Percentiles rank a stretch among this genome's conserved stretches.
Evolutionary conservation across 352 stramenopile genomes (phyloP).

Genomic region (Pythium coloratum): DNA sequence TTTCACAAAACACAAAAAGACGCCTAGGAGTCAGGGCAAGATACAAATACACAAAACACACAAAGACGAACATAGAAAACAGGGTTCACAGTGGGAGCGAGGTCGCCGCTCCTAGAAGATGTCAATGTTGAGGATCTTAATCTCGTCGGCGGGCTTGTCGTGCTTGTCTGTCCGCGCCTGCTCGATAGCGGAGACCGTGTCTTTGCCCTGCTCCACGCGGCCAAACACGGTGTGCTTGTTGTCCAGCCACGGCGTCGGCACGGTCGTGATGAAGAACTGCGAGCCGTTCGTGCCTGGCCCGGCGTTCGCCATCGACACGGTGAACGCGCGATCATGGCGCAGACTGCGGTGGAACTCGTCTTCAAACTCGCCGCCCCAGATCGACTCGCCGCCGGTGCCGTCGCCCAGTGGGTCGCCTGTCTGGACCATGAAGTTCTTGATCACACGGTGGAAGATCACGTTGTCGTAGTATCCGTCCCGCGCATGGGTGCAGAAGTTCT

Average conservation of each 20-base stretch:
- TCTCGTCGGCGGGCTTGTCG: slow-evolving; percentile 75
- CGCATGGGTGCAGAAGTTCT: slow-evolving; percentile 98
- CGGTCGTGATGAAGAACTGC: slow-evolving; percentile 99
- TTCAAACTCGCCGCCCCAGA: slow-evolving; percentile 99
- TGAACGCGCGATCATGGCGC: slow-evolving; percentile 96
- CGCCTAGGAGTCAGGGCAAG: too few species aligned
- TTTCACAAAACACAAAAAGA: not conserved
- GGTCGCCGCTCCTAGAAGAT: slow-evolving; percentile 49
- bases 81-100: not conserved
- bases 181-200: slow-evolving; percentile 97
- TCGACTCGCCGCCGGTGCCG: slow-evolving; percentile 97
- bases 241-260: slow-evolving; percentile 97
- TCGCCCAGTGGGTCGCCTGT: slow-evolving; percentile 95
- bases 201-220: slow-evolving; percentile 91
- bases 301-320: slow-evolving; percentile 98
- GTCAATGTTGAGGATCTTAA: slow-evolving; percentile 90
- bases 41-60: not conserved
- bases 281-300: slow-evolving; percentile 80
- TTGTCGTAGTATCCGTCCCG: slow-evolving; percentile 99
- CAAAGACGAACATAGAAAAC: not conserved
- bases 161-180: slow-evolving; percentile 87
- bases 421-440: slow-evolving; percentile 99
- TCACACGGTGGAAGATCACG: slow-evolving; percentile 99
- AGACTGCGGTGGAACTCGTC: slow-evolving; percentile 97
- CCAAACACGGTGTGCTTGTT: slow-evolving; percentile 96